These are phyloP conservation scores for Chaetomium fimeti DNA, from an alignment of 495 filamentous ascomycete species.

Conservation along the genomic window DNA sequence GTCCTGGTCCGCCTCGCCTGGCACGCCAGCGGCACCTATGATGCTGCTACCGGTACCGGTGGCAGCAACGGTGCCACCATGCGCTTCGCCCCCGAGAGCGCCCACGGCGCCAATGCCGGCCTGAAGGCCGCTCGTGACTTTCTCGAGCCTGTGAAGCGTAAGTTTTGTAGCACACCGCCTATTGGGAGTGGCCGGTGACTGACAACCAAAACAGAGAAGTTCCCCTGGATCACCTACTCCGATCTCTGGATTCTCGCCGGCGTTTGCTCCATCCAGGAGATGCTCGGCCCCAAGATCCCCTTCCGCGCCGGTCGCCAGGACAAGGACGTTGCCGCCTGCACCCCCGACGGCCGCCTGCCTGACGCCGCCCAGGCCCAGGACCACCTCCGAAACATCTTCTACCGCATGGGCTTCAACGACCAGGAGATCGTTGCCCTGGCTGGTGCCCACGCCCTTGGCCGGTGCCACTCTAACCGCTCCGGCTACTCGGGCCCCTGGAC, in stretches of 20 bases:
- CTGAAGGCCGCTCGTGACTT: conserved; percentile 86
- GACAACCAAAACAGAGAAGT: conserved; percentile 57
- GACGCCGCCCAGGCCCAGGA: conserved; percentile 76
- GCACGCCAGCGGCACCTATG: conserved; percentile 87
- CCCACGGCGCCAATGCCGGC: conserved; percentile 93
- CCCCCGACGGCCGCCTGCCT: conserved; percentile 93
- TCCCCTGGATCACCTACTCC: conserved; percentile 94
- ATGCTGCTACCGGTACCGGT: conserved; percentile 83
- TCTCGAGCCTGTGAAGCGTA: conserved; percentile 82
- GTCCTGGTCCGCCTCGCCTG: conserved; percentile 83
- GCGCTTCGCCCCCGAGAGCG: conserved; percentile 88
- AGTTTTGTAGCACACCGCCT: conserved; percentile 22
- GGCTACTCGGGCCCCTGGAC: conserved; percentile 95
- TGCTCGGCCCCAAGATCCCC: conserved; percentile 83
- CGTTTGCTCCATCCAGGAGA: conserved; percentile 87
- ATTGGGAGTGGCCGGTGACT: conserved; percentile 26
- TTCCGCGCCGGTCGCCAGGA: conserved; percentile 88
- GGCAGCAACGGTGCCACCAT: conserved; percentile 97
- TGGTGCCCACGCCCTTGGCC: conserved; percentile 89
- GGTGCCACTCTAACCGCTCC: conserved; percentile 84
- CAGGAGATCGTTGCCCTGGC: conserved; percentile 89
- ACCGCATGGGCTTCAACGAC: conserved; percentile 97
- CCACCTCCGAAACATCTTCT: conserved; percentile 91
- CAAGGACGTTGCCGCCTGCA: conserved; percentile 79
- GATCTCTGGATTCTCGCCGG: conserved; percentile 95